A percentile compares a stretch with the other conserved stretches of the same genome.
These are phyloP conservation scores for Discostella stelligera DNA, from an alignment of 352 stramenopile genomes.

Conservation along the genomic window DNA sequence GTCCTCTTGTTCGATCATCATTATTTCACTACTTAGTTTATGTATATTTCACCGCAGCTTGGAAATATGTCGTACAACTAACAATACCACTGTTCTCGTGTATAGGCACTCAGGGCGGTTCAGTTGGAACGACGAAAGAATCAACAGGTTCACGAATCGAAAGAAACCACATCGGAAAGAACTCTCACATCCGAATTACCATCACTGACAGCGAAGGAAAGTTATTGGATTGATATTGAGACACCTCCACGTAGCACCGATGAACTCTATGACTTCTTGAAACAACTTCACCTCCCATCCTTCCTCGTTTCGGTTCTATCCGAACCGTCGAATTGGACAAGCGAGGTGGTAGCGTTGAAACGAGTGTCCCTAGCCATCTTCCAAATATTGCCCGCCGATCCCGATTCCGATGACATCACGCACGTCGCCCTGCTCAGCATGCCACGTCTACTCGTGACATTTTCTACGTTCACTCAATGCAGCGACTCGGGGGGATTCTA, in stretches of 20 bases:
- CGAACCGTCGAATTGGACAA: conserved; percentile 44
- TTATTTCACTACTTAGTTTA: not conserved
- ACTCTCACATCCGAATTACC: not conserved
- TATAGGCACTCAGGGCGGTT: conserved; percentile 29
- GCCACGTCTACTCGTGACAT: conserved; percentile 50
- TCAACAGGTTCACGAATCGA: conserved; percentile 3
- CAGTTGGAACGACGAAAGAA: conserved; percentile 28
- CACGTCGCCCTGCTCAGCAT: conserved; percentile 50
- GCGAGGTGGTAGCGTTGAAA: conserved; percentile 51
- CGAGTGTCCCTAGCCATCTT: conserved; percentile 43
- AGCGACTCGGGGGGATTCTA: conserved; percentile 38
- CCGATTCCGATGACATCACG: conserved; percentile 38
- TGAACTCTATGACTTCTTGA: conserved; percentile 49
- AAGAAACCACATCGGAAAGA: conserved; percentile 1
- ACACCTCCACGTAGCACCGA: conserved; percentile 29
- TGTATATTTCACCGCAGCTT: too few species aligned
- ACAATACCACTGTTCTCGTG: not conserved
- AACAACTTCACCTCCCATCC: conserved; percentile 42
- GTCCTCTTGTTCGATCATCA: not conserved
- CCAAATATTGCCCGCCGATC: conserved; percentile 45
- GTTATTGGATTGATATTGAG: conserved; percentile 66
- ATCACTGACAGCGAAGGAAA: conserved; percentile 24
- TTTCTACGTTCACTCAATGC: conserved; percentile 41
- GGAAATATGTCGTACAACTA: not conserved
- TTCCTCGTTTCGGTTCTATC: conserved; percentile 52